Evolutionary conservation across 768 basidiomycete species (phyloP), one percentile per base, ranked within the genome.

Genomic region (Artomyces pyxidatus): DNA sequence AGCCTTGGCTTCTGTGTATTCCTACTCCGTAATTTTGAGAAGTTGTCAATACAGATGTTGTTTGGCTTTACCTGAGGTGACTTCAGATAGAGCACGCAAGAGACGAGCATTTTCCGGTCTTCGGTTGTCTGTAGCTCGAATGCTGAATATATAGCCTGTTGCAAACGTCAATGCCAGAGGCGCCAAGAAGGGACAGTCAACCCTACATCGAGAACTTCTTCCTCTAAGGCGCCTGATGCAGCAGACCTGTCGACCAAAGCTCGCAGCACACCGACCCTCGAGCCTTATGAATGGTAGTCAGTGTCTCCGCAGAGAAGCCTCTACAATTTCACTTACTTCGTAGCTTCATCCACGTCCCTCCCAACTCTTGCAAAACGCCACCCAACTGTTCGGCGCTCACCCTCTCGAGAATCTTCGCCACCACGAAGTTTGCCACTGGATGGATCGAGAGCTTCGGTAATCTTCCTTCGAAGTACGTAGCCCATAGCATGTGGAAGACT

Each of bases 381-480:
- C 63, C 62, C 28, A 97, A 61, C 52, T 86, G 79, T 4, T 68
- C 65, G 16, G 65, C 69, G n/a, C 75, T 69, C 11, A 82, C 63
- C 40, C 88, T 72, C 43, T 79, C 78, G 23, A 94, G 55, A 0
- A 84, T 87, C 62, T 81, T 85, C 0, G 93, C 85, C 4, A 93
- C 72, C 19, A 97, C 93, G 58, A 92, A 99, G 61, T 98, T 99
- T 11, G 89, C 92, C 2, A 94, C 87, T 3, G 94, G 91, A 64
- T 99, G 95, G 17, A 75, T 70, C 16, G 86, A 82, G 25, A 96
- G 70, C 49, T 84, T 77, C 3, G 74, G 65, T 30, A 96, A 69
- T 53, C 83, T 81, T n/a, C 80, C 81, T 38, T 68, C 64, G 61
- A 98, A 85, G 66, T 96, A 94, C 0, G 75, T 74, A 3, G 67